Conservation (phyloP, 768 basidiomycete species). For the Leccinum aurantiacum region DNA sequence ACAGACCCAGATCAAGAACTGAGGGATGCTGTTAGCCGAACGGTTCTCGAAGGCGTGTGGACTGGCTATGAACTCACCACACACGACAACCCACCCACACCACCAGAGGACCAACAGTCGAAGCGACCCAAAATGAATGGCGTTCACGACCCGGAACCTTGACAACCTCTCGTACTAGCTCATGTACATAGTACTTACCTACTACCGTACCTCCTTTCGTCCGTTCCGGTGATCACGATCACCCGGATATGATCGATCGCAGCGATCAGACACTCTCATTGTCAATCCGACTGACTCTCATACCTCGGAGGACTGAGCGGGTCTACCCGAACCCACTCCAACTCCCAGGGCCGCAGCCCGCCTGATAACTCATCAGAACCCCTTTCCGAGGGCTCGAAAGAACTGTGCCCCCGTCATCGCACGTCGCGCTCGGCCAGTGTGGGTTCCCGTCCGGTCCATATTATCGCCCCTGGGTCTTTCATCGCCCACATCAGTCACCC, state of each 20-base stretch:
- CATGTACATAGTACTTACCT: not conserved
- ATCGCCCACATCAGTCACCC: constrained; percentile 23
- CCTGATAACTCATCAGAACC: constrained; percentile 16
- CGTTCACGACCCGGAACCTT: constrained; percentile 6
- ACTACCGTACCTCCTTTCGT: constrained; percentile 14
- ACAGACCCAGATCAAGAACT: constrained; percentile 68
- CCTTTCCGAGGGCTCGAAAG: constrained; percentile 8
- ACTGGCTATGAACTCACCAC: constrained; percentile 57
- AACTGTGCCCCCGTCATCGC: constrained; percentile 12
- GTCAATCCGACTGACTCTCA: constrained; percentile 13
- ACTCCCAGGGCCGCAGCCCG: constrained; percentile 26
- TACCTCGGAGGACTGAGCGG: constrained; percentile 18
- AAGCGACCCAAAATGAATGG: constrained; percentile 31
- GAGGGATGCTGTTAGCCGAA: constrained; percentile 54
- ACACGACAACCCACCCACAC: constrained; percentile 9
- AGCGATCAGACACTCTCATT: constrained; percentile 30
- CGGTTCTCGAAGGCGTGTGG: constrained; percentile 65
- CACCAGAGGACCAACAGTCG: constrained; percentile 9
- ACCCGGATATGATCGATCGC: constrained; percentile 27
- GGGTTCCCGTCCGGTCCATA: constrained; percentile 21
- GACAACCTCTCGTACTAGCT: not conserved
- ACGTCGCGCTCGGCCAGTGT: constrained; percentile 15
- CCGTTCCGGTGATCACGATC: constrained; percentile 38
- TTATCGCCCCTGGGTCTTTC: constrained; percentile 5
- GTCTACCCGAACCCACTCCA: constrained; percentile 19